Percentiles rank a stretch among this genome's conserved stretches.
Conservation (phyloP, 352 stramenopile genomes). For the Globisporangium megalacanthum region DNA sequence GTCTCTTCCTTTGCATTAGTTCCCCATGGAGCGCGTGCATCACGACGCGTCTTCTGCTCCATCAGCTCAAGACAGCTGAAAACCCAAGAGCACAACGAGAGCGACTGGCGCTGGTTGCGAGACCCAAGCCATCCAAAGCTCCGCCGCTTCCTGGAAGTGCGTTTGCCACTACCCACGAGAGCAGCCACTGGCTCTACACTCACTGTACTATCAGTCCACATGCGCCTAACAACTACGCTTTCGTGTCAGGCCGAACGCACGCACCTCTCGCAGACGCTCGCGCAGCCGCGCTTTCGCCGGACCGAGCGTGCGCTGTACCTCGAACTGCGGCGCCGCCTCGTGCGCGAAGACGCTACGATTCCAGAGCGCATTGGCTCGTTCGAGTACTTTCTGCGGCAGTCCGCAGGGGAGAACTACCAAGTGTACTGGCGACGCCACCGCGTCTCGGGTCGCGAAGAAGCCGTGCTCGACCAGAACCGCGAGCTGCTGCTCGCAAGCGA, state of each 20-base stretch:
- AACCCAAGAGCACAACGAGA: no score
- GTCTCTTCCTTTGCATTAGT: no score
- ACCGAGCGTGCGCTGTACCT: conserved; percentile 59
- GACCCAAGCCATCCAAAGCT: conserved; percentile 35
- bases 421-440: conserved; percentile 67
- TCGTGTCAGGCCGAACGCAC: conserved; percentile 27
- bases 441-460: conserved; percentile 28
- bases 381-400: conserved; percentile 71
- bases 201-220: no score
- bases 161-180: no score
- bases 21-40: no score
- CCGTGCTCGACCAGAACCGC: conserved; percentile 75
- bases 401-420: conserved; percentile 60
- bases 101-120: neutral
- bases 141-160: conserved; percentile 58
- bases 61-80: neutral
- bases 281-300: conserved; percentile 47
- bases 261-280: conserved; percentile 46
- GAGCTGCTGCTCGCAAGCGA: conserved; percentile 30
- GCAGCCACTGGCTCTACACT: no score
- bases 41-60: neutral
- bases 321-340: conserved; percentile 56
- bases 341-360: conserved; percentile 62
- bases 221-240: neutral
- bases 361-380: conserved; percentile 69